phyloP scores from a whole-genome alignment of 1,139 yeast genomes.

The Suhomyces wounanorum region DNA sequence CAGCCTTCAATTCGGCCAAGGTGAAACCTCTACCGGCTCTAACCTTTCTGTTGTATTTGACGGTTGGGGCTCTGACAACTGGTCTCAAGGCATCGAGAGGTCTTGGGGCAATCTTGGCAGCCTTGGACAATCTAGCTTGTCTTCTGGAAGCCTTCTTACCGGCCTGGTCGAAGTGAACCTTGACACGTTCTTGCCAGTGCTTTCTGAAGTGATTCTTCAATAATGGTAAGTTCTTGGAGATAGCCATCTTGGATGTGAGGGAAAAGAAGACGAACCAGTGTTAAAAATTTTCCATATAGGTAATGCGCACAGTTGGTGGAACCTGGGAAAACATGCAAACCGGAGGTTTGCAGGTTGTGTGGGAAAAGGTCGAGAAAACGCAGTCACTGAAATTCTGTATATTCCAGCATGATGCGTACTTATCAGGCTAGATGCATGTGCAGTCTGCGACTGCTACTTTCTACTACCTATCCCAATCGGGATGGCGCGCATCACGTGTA shows the following conservation, averaged over 20 bases:
- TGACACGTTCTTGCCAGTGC: conserved; percentile 99
- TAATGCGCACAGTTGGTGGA: conserved; percentile 8
- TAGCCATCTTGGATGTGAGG: conserved; percentile 58
- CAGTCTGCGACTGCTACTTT: background rate
- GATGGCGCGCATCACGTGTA: conserved; percentile 4
- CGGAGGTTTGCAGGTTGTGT: conserved; percentile 6
- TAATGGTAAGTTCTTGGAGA: conserved; percentile 96
- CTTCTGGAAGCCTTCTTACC: conserved; percentile 98
- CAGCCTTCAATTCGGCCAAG: conserved; percentile 97
- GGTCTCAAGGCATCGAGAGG: conserved; percentile 98
- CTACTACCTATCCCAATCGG: background rate
- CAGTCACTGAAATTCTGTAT: conserved; percentile 10
- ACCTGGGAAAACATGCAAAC: conserved; percentile 9
- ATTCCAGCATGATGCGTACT: conserved; percentile 7
- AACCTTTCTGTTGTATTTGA: conserved; percentile 98
- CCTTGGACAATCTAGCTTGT: conserved; percentile 89
- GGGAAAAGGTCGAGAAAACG: conserved; percentile 8
- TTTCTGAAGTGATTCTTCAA: conserved; percentile 96
- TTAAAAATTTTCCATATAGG: conserved; percentile 15
- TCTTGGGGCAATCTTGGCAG: conserved; percentile 95
- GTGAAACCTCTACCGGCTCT: conserved; percentile 99
- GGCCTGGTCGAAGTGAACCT: conserved; percentile 99
- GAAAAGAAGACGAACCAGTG: conserved; percentile 9
- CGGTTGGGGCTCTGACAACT: conserved; percentile 96
- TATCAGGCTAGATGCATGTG: background rate